A percentile compares a stretch with the other conserved stretches of the same genome.
Conservation (phyloP, 208 protist genomes). For the Trypanosoma cruzi region DNA sequence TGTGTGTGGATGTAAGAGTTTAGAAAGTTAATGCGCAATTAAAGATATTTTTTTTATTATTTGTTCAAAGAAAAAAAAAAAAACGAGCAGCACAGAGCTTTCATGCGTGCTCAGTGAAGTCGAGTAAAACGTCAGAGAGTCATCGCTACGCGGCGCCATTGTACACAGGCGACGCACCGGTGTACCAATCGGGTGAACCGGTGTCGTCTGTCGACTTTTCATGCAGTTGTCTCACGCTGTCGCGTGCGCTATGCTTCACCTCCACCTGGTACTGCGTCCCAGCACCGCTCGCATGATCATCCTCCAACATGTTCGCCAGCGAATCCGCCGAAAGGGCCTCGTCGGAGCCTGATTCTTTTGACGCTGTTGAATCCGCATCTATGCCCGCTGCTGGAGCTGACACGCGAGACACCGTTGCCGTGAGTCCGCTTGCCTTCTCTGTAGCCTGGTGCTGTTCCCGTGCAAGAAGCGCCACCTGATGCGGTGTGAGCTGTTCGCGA, state of each 20-base stretch:
- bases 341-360: conserved; percentile 5
- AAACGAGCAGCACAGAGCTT: background rate
- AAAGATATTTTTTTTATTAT: background rate
- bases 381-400: background rate
- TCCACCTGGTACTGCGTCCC: conserved; percentile 50
- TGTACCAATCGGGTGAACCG: conserved; percentile 65
- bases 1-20: background rate
- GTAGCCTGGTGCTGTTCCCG: conserved; percentile 52
- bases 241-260: conserved; percentile 37
- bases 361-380: background rate
- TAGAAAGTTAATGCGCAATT: too few relatives aligned
- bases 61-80: conserved; percentile 1
- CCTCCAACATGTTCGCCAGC: conserved; percentile 62
- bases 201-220: conserved; percentile 63
- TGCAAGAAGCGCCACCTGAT: conserved; percentile 75
- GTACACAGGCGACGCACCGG: conserved; percentile 38
- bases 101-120: background rate
- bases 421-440: conserved; percentile 35
- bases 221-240: conserved; percentile 63
- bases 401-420: conserved; percentile 41
- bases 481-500: conserved; percentile 84
- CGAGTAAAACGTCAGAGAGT: background rate
- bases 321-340: conserved; percentile 54
- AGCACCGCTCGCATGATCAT: conserved; percentile 8
- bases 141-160: background rate